Percentiles rank a stretch among this genome's conserved stretches.
phyloP scores from a whole-genome alignment of 2,329 filamentous ascomycete species.

The Dactylonectria estremocensis region DNA sequence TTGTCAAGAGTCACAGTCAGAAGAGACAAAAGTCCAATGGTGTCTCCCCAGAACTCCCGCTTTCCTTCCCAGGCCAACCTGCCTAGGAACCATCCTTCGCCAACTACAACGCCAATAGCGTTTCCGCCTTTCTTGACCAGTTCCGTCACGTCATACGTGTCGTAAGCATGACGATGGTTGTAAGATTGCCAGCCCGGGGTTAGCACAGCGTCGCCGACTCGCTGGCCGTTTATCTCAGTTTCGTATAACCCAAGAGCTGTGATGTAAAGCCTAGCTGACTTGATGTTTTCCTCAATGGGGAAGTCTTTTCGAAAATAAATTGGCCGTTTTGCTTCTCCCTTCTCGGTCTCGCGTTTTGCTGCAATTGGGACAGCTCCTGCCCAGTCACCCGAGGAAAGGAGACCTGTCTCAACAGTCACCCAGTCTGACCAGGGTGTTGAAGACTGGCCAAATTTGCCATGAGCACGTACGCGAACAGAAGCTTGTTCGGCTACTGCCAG shows the following conservation, averaged over 20 bases:
- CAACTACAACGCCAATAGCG: slow-evolving; percentile 58
- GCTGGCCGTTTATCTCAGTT: slow-evolving; percentile 62
- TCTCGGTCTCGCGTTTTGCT: slow-evolving; percentile 49
- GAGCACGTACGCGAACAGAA: slow-evolving; percentile 53
- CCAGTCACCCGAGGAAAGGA: slow-evolving; percentile 51
- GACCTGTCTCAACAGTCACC: slow-evolving; percentile 55
- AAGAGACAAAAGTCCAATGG: slow-evolving; percentile 53
- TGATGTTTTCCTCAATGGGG: slow-evolving; percentile 26
- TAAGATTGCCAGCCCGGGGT: slow-evolving; percentile 70
- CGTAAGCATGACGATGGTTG: slow-evolving; percentile 64
- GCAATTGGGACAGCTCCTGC: slow-evolving; percentile 48
- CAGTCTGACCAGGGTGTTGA: slow-evolving; percentile 49
- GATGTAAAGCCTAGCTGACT: slow-evolving; percentile 62
- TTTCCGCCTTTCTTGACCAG: slow-evolving; percentile 55
- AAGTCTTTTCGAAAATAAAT: slow-evolving; percentile 55
- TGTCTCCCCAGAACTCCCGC: slow-evolving; percentile 55
- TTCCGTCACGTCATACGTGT: slow-evolving; percentile 66
- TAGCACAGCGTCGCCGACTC: slow-evolving; percentile 58
- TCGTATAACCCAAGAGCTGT: slow-evolving; percentile 63
- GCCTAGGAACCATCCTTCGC: slow-evolving; percentile 63
- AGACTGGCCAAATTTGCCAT: slow-evolving; percentile 41
- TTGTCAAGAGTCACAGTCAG: slow-evolving; percentile 54
- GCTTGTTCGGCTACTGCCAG: slow-evolving; percentile 52
- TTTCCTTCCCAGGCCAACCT: slow-evolving; percentile 48
- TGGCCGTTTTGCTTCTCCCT: slow-evolving; percentile 49